Conservation (phyloP, 2,329 filamentous ascomycete genomes). For the Penicillium fuscoglaucum region DNA sequence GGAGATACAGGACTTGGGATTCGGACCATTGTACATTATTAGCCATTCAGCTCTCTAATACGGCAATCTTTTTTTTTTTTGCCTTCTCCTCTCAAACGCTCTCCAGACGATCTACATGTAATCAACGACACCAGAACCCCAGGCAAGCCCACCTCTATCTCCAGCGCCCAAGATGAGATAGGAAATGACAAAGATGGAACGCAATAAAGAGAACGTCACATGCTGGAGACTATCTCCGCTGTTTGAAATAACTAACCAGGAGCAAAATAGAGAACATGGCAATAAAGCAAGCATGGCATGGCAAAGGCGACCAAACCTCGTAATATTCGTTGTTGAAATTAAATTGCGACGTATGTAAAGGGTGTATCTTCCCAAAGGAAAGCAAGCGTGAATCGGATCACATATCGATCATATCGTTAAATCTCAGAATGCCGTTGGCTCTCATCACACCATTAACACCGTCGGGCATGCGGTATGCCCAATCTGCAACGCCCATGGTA, state of each 20-base stretch:
- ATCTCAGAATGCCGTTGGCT: conserved; percentile 82
- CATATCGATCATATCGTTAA: conserved; percentile 88
- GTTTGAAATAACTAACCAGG: conserved; percentile 2
- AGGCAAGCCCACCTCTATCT: conserved; percentile 4
- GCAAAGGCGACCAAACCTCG: conserved; percentile 20
- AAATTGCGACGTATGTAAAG: conserved; percentile 10
- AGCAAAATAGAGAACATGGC: conserved; percentile 6
- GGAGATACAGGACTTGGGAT: conserved; percentile 5
- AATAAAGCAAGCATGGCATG: conserved; percentile 13
- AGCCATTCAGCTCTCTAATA: conserved; percentile 30
- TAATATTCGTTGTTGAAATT: conserved; percentile 22
- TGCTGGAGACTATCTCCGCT: conserved; percentile 2
- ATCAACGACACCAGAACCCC: conserved; percentile 8
- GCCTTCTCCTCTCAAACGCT: conserved; percentile 23
- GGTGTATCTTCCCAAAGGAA: conserved; percentile 1
- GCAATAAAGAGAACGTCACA: conserved; percentile 2
- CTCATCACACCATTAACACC: conserved; percentile 86
- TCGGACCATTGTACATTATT: conserved; percentile 35
- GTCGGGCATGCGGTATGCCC: conserved; percentile 62
- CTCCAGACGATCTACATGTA: conserved; percentile 11
- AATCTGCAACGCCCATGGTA: conserved; percentile 38
- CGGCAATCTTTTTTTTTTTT: conserved; percentile 7
- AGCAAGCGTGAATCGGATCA: conserved; percentile 31
- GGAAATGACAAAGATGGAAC: conserved; percentile 3
- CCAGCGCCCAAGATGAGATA: conserved; percentile 9